Conservation (phyloP, 2,329 filamentous ascomycete species). For the Talaromyces funiculosus region DNA sequence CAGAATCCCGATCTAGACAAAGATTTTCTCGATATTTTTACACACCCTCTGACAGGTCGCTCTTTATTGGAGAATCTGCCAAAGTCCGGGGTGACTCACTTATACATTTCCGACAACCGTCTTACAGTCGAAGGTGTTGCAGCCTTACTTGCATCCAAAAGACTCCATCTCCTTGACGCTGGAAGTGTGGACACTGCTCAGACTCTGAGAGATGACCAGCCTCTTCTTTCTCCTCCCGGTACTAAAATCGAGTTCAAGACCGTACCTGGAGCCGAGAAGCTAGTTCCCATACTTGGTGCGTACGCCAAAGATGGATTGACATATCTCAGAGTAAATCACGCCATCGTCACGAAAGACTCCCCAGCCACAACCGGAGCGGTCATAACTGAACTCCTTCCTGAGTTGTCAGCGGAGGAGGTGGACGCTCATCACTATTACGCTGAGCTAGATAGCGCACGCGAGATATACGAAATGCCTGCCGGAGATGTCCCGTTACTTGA, state of each 20-base stretch:
- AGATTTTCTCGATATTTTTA: constrained; percentile 46
- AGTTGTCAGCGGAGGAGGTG: constrained; percentile 28
- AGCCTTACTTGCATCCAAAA: constrained; percentile 46
- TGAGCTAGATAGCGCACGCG: constrained; percentile 26
- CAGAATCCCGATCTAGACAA: constrained; percentile 37
- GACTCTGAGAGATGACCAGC: constrained; percentile 20
- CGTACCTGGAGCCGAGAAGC: constrained; percentile 48
- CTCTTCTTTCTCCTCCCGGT: constrained; percentile 9
- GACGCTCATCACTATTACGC: constrained; percentile 20
- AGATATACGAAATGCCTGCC: constrained; percentile 33
- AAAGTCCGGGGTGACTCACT: constrained; percentile 53
- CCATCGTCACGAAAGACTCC: constrained; percentile 46
- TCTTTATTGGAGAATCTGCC: constrained; percentile 53
- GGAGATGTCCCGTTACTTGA: constrained; percentile 31
- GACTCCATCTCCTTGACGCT: constrained; percentile 52
- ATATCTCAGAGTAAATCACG: constrained; percentile 53
- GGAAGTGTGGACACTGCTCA: constrained; percentile 43
- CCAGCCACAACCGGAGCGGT: constrained; percentile 27
- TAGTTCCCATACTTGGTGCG: constrained; percentile 47
- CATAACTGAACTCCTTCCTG: constrained; percentile 25
- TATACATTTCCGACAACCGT: constrained; percentile 53
- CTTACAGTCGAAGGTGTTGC: constrained; percentile 53
- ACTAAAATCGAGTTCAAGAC: constrained; percentile 14
- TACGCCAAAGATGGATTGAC: constrained; percentile 45
- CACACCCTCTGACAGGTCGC: constrained; percentile 46